Evolutionary conservation across 1,284 basidiomycete species (phyloP), one percentile per base, ranked within the genome.

Genomic region (Sanghuangporus baumii): DNA sequence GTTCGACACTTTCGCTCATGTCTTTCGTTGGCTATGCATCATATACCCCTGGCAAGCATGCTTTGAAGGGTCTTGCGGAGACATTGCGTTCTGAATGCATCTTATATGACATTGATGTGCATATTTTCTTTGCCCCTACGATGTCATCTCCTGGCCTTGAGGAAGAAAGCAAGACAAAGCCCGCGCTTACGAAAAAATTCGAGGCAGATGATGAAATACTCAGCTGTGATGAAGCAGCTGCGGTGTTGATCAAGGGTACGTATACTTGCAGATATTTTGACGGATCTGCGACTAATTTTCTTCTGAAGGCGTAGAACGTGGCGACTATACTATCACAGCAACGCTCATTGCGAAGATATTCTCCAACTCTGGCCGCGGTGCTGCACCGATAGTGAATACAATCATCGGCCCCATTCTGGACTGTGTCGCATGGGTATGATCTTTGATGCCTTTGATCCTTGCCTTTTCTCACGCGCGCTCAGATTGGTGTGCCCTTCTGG

Each of bases 11-110:
- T 14, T 91, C 89, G 0, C 86, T 90, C 67, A 89, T 94, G 78
- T 84, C 87, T 1, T 81, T 98, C 57, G 78, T 92, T 16, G 96
- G 96, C 0, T 98, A 91, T 70, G 80, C 89, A 3, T 82, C 88
- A 1, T 98, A 99, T 73, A 79, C 91, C 1, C 94, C 96, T 0
- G 91, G 87, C 55, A 98, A 98, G 74, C 89, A 91, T 69, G 96
- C 96, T 9, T 75, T 98, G 14, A 80, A 94, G 76, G 95, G 91
- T 38, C 83, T 98, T 1, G 93, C 93, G 9, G 96, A 98, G 68
- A 82, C 88, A 0, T 79, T 98, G 18, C 87, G 91, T 14, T 89
- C 86, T 52, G 96, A 98, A 71, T 77, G 96, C 59, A 75, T 87
- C 63, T 77, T 97, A 0, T 93, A 94, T 71, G 83, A 81, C 59